phyloP scores from a whole-genome alignment of 805 yeast species.

The Blastobotrys chiropterorum region DNA sequence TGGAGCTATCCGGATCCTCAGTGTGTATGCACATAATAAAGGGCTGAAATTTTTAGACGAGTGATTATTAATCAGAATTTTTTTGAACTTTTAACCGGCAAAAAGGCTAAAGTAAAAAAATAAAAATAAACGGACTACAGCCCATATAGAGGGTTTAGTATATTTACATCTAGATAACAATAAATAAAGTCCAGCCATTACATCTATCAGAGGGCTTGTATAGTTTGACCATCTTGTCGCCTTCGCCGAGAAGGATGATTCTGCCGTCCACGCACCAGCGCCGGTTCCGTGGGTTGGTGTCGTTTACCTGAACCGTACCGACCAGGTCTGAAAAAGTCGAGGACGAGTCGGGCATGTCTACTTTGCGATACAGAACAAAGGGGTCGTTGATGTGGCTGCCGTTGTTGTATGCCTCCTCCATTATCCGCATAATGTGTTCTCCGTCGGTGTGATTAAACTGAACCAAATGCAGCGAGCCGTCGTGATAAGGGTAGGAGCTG shows the following conservation, averaged over 20 bases:
- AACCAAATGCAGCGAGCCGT: conserved; percentile 39
- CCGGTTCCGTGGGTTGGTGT: conserved; percentile 32
- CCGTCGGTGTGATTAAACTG: conserved; percentile 36
- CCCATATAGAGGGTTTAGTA: neutral
- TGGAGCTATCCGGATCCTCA: too few relatives aligned
- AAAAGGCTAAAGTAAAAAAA: neutral
- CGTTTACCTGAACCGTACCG: conserved; percentile 24
- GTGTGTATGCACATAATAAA: too few relatives aligned
- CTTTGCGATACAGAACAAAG: conserved; percentile 41
- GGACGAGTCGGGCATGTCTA: conserved; percentile 20
- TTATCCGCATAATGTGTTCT: conserved; percentile 44
- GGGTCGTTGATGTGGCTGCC: conserved; percentile 49
- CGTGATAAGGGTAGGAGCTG: conserved; percentile 39
- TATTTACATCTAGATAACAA: neutral
- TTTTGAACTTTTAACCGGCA: too few relatives aligned
- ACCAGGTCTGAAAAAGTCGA: neutral
- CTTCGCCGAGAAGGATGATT: conserved; percentile 31
- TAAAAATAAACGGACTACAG: too few relatives aligned
- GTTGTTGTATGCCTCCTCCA: conserved; percentile 49
- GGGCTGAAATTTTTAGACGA: too few relatives aligned
- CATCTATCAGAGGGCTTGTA: conserved; percentile 15
- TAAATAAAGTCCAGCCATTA: conserved; percentile 28
- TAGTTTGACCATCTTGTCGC: conserved; percentile 16
- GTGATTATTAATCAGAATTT: neutral
- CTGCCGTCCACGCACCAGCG: conserved; percentile 68